These are phyloP conservation scores for Gypsophila paniculata DNA, from an alignment of 179 eudicot genomes.

Conservation along the genomic window DNA sequence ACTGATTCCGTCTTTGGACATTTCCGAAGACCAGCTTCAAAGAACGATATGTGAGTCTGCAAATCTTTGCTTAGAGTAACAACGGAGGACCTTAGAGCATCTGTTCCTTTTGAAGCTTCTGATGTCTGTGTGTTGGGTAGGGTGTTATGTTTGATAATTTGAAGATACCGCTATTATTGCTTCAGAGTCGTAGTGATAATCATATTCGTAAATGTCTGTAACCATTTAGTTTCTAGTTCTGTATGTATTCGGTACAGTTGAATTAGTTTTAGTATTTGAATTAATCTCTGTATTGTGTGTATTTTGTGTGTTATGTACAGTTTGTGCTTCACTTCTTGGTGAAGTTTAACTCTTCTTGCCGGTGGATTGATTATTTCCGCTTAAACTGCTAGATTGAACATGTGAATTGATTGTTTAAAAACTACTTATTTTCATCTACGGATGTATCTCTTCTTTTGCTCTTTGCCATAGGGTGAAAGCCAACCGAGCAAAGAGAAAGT, in stretches of 20 bases:
- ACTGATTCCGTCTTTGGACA: conserved; percentile 53
- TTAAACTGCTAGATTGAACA: too few relatives aligned
- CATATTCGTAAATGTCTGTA: not conserved
- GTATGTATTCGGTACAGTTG: conserved; percentile 6
- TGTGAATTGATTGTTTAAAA: conserved; percentile 15
- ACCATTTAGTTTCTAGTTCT: conserved; percentile 9
- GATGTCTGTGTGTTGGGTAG: not conserved
- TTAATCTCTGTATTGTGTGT: not conserved
- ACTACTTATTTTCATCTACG: conserved; percentile 1
- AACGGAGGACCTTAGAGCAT: too few relatives aligned
- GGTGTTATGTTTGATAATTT: not conserved
- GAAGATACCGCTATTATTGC: not conserved
- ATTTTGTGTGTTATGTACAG: not conserved
- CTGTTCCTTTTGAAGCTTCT: not conserved
- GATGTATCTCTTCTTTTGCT: not conserved
- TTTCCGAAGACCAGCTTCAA: conserved; percentile 52
- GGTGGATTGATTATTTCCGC: conserved; percentile 5
- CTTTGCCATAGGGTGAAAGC: conserved; percentile 51
- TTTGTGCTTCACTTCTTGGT: not conserved
- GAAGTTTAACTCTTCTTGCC: not conserved
- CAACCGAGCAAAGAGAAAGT: conserved; percentile 52
- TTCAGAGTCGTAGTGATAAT: not conserved
- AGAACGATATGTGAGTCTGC: conserved; percentile 55
- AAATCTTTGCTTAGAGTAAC: conserved; percentile 3
- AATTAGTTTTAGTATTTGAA: not conserved